Evolutionary conservation across 164 flowering plant genomes (phyloP), one percentile per base, ranked within the genome.

Genomic region (Liquidambar formosana): DNA sequence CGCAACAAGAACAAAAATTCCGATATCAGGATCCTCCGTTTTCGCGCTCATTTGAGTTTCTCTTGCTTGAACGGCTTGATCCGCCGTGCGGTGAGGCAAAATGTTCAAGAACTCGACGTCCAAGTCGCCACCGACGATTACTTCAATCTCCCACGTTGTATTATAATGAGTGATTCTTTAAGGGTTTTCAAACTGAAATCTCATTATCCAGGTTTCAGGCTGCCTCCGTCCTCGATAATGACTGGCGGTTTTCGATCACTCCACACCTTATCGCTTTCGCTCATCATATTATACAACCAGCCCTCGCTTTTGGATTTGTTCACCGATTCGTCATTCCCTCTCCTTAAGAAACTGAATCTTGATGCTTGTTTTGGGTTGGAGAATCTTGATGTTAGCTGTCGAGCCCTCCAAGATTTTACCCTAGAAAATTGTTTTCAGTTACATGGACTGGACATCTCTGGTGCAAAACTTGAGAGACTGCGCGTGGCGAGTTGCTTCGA

Each of bases 61-160:
- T 71, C 87, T 0, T 46, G 76, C 5, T 73, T 86, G 4, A 77
- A 83, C 15, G 60, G 58, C 8, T 21, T 84, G 67, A 78, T 86
- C 45, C 85, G 90, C 3, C 10, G 65, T 0, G 87, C 90, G 5
- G 60, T 81, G 0, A 59, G 77, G 62, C 76, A 44, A 10, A 74
- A 80, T 25, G 85, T 86, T 10, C 81, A 76, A 47, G 85, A 84
- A 53, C 87, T 86, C 10, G 87, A 84, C 38, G 58, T 86, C 12
- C 84, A 86, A 44, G 81, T 83, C 1, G 54, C 78, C 25, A 86
- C 88, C 0, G 63, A 73, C 6, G 90, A 80, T n/a, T 76, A 68
- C 63, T 84, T 84, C 69, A 84, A 81, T 27, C 53, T 86, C 21
- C 88, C 90, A 0, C 66, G 85, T 0, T 71, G 84, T 59, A 64